Evolutionary conservation across 1,284 basidiomycete genomes (phyloP).

Genomic region (Salmacisia buchloeana): DNA sequence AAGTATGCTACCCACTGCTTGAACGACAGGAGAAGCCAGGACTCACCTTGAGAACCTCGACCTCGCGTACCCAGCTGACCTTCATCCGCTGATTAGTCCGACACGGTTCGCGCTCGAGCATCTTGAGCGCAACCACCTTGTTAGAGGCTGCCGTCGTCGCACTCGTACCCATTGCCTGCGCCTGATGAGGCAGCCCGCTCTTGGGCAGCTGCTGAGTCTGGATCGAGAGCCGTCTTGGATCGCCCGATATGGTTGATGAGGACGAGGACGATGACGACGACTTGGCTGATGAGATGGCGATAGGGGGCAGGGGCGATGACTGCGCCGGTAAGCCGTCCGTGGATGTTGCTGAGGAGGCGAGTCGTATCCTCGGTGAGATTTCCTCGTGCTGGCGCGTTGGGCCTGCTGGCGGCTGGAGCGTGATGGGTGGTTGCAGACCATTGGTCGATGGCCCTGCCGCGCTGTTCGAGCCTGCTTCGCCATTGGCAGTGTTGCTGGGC

Average conservation of each 20-base stretch:
- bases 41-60: slow-evolving; percentile 72
- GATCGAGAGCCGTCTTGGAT: neutral
- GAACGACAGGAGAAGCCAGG: neutral
- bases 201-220: slow-evolving; percentile 15
- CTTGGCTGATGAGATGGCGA: neutral
- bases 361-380: neutral
- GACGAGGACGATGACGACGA: neutral
- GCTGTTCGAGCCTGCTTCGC: too few species aligned
- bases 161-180: neutral
- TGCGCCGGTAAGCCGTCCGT: neutral
- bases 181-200: slow-evolving; percentile 13
- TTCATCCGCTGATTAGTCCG: slow-evolving; percentile 64
- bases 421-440: neutral
- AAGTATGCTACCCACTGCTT: too few species aligned
- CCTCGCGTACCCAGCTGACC: slow-evolving; percentile 78
- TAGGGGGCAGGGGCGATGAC: neutral
- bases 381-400: neutral
- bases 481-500: too few species aligned
- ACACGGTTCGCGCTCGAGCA: slow-evolving; percentile 63
- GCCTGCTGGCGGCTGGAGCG: neutral
- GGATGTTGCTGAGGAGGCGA: neutral
- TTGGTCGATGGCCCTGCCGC: neutral
- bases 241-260: neutral
- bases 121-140: slow-evolving; percentile 73
- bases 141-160: slow-evolving; percentile 23